Evolutionary conservation across 2,329 filamentous ascomycete species (phyloP).

Genomic region (Beauveria brongniartii): DNA sequence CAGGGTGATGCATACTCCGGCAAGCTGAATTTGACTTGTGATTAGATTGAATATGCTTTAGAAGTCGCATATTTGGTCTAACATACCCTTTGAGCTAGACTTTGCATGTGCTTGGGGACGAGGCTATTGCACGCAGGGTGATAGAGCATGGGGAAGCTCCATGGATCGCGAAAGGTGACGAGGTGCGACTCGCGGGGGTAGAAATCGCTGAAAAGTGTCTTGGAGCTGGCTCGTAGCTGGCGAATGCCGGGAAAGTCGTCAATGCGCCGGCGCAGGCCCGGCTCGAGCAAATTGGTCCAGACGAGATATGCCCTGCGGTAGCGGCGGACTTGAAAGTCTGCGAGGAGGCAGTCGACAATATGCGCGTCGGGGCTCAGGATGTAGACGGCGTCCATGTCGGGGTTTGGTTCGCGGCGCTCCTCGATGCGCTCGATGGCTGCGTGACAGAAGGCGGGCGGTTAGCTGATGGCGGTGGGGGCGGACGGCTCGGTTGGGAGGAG

Average conservation of each 20-base stretch:
- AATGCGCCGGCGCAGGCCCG: constrained; percentile 62
- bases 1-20: constrained; percentile 74
- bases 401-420: constrained; percentile 71
- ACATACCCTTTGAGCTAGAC: constrained; percentile 75
- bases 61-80: neutral
- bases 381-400: constrained; percentile 91
- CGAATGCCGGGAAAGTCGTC: constrained; percentile 62
- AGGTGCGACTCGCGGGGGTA: constrained; percentile 86
- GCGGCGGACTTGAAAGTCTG: constrained; percentile 77
- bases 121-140: constrained; percentile 84
- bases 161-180: constrained; percentile 86
- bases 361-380: constrained; percentile 78
- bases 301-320: constrained; percentile 75
- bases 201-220: constrained; percentile 79
- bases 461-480: constrained; percentile 4
- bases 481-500: neutral
- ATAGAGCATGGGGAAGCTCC: constrained; percentile 88
- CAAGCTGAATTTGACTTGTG: constrained; percentile 22
- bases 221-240: constrained; percentile 70
- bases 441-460: constrained; percentile 12
- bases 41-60: neutral
- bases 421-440: constrained; percentile 92
- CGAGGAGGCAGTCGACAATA: constrained; percentile 87
- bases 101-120: constrained; percentile 74
- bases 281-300: constrained; percentile 73